Conservation (phyloP, 2,329 filamentous ascomycete genomes). For the Sclerotinia trifoliorum region DNA sequence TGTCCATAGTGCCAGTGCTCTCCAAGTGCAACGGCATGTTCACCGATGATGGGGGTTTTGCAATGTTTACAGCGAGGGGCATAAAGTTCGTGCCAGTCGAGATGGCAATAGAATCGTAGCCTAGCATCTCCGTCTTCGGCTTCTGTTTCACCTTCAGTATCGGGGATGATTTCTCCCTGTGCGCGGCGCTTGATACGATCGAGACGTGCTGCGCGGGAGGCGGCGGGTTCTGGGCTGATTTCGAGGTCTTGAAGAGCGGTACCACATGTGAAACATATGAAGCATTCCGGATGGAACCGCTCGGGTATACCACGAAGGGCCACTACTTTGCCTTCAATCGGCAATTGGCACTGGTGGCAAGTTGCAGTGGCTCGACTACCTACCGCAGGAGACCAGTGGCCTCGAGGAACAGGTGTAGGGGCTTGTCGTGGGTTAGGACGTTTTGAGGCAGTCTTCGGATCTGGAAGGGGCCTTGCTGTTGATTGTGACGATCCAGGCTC, state of each 20-base stretch:
- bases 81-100: conserved; percentile 97
- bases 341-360: conserved; percentile 79
- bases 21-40: conserved; percentile 90
- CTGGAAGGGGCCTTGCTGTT: conserved; percentile 41
- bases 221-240: conserved; percentile 88
- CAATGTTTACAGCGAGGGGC: conserved; percentile 93
- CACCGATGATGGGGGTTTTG: conserved; percentile 92
- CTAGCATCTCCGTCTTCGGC: conserved; percentile 71
- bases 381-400: conserved; percentile 59
- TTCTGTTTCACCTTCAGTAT: conserved; percentile 62
- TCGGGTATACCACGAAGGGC: conserved; percentile 69
- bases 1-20: conserved; percentile 97
- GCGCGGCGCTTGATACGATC: conserved; percentile 68
- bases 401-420: conserved; percentile 34
- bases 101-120: conserved; percentile 89
- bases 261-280: conserved; percentile 82
- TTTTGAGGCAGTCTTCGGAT: conserved; percentile 40
- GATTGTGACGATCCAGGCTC: conserved; percentile 39
- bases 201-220: conserved; percentile 67
- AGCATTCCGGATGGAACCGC: conserved; percentile 92
- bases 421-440: conserved; percentile 40
- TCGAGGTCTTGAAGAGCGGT: conserved; percentile 91
- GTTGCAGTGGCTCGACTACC: conserved; percentile 61
- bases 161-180: conserved; percentile 57
- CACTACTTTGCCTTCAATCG: conserved; percentile 89